Percentiles rank a stretch among this genome's conserved stretches.
Evolutionary conservation across 192 early-diverging fungal genomes (phyloP).

Genomic region (Coemansia sp.): DNA sequence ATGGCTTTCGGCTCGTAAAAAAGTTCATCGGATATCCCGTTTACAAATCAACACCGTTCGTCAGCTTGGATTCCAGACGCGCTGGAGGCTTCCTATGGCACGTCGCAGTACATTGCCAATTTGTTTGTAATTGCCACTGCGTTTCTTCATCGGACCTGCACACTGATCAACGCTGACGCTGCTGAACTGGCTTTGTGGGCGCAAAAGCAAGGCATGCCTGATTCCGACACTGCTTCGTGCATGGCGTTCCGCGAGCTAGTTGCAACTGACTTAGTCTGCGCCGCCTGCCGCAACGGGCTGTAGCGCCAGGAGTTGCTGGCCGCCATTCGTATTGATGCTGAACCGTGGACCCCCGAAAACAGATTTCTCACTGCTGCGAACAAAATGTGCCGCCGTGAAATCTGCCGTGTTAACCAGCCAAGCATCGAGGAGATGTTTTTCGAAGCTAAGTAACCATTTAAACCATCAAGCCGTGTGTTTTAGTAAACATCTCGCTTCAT

Average conservation of each 20-base stretch:
- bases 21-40: too few species aligned
- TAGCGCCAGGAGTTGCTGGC: conserved; percentile 72
- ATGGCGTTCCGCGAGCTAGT: not conserved
- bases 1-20: too few species aligned
- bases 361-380: conserved; percentile 85
- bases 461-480: too few species aligned
- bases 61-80: too few species aligned
- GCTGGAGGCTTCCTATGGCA: conserved; percentile 87
- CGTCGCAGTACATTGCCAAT: conserved; percentile 69
- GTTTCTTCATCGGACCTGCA: conserved; percentile 67
- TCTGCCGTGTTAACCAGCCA: conserved; percentile 62
- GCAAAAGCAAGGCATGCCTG: not conserved
- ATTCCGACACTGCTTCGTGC: not conserved
- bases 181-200: not conserved
- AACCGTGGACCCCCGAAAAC: conserved; percentile 94
- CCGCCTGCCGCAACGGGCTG: conserved; percentile 65
- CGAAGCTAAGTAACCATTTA: not conserved
- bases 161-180: conserved; percentile 66
- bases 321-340: conserved; percentile 62
- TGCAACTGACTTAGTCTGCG: conserved; percentile 20
- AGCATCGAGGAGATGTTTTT: conserved; percentile 8
- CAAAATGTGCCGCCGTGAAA: conserved; percentile 83
- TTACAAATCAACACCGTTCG: too few species aligned
- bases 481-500: too few species aligned
- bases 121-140: conserved; percentile 77